phyloP scores from a whole-genome alignment of 768 basidiomycete species.

The Psilocybe cubensis region DNA sequence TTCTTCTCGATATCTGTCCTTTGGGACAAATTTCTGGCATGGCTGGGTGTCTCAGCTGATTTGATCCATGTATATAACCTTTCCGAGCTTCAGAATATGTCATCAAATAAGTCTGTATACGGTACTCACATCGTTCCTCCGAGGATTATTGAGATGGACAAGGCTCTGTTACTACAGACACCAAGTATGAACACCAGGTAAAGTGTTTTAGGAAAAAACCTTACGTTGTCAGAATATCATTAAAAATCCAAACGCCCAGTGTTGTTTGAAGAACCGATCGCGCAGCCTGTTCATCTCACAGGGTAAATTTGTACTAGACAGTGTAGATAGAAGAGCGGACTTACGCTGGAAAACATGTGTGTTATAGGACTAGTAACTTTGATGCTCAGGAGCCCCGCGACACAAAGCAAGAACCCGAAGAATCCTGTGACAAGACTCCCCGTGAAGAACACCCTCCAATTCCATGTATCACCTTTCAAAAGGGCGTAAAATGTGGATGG shows the following conservation, averaged over 20 bases:
- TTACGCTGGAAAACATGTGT: slow-evolving; percentile 82
- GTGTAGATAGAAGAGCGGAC: slow-evolving; percentile 26
- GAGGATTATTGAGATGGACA: slow-evolving; percentile 70
- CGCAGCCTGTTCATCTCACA: slow-evolving; percentile 59
- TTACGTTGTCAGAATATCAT: slow-evolving; percentile 73
- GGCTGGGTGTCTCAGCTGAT: slow-evolving; percentile 23
- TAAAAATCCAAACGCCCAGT: slow-evolving; percentile 77
- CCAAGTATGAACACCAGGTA: neutral
- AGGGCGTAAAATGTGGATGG: slow-evolving; percentile 41
- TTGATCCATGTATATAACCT: slow-evolving; percentile 64
- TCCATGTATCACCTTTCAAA: slow-evolving; percentile 45
- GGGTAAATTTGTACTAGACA: slow-evolving; percentile 10
- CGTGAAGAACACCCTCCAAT: slow-evolving; percentile 59
- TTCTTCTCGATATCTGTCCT: slow-evolving; percentile 24
- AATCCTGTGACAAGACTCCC: slow-evolving; percentile 71
- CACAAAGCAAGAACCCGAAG: slow-evolving; percentile 82
- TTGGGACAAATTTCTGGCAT: slow-evolving; percentile 15
- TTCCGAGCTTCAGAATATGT: neutral
- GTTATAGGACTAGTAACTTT: slow-evolving; percentile 83
- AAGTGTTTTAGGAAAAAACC: slow-evolving; percentile 27
- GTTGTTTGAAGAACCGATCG: slow-evolving; percentile 85
- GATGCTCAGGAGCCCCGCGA: slow-evolving; percentile 81
- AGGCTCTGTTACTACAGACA: slow-evolving; percentile 55
- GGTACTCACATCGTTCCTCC: slow-evolving; percentile 63
- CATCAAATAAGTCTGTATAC: neutral